Percentiles rank a stretch among this genome's conserved stretches.
Evolutionary conservation across 2,329 filamentous ascomycete species (phyloP).

Genomic region (Stagonosporopsis tanaceti): DNA sequence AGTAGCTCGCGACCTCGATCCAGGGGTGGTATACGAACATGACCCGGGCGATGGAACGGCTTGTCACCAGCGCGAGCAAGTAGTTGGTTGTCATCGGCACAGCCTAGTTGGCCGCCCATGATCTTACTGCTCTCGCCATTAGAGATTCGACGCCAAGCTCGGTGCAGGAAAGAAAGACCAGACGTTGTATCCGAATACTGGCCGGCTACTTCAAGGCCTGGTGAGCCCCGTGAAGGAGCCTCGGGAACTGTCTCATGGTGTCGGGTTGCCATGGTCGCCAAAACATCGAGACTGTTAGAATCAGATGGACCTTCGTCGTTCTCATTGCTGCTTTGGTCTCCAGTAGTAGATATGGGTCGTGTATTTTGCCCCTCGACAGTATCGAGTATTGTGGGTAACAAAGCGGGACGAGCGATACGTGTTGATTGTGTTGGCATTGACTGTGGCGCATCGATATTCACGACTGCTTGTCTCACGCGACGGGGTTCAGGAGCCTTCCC

Average conservation of each 20-base stretch:
- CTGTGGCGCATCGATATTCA: not conserved
- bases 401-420: not conserved
- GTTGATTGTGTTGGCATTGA: not conserved
- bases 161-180: constrained; percentile 65
- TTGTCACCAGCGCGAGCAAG: constrained; percentile 61
- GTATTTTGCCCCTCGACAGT: not conserved
- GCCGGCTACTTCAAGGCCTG: constrained; percentile 61
- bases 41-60: constrained; percentile 53
- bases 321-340: not conserved
- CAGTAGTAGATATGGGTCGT: not conserved
- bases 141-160: constrained; percentile 72
- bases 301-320: not conserved
- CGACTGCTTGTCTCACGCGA: constrained; percentile 1
- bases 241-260: constrained; percentile 12
- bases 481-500: constrained; percentile 35
- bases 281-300: not conserved
- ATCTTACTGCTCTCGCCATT: constrained; percentile 59
- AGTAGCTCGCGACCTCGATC: constrained; percentile 48
- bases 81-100: constrained; percentile 51
- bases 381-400: no score
- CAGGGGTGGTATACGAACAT: constrained; percentile 30
- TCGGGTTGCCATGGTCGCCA: constrained; percentile 6
- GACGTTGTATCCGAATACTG: constrained; percentile 65
- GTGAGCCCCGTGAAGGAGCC: constrained; percentile 48
- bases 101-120: constrained; percentile 20